Conservation (phyloP, 495 filamentous ascomycete genomes). For the Hypoxylon rickii region DNA sequence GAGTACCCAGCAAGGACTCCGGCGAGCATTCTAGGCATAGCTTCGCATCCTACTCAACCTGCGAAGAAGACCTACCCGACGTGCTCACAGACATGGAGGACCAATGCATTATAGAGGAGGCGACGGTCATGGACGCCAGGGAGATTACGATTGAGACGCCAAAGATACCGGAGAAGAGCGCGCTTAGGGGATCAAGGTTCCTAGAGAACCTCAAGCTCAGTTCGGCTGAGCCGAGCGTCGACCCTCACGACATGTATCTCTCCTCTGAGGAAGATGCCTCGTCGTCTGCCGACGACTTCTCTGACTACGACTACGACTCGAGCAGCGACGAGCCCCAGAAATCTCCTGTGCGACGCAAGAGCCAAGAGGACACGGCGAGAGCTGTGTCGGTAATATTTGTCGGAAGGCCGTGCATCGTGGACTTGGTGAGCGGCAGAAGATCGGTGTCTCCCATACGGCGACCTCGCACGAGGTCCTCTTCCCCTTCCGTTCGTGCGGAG, state of each 20-base stretch:
- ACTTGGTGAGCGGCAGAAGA: slow-evolving; percentile 44
- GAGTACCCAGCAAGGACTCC: slow-evolving; percentile 16
- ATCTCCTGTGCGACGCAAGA: slow-evolving; percentile 41
- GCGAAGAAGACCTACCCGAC: slow-evolving; percentile 32
- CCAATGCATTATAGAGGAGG: slow-evolving; percentile 34
- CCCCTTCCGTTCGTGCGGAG: slow-evolving; percentile 33
- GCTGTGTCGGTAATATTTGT: slow-evolving; percentile 55
- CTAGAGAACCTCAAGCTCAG: slow-evolving; percentile 49
- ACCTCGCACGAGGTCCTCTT: slow-evolving; percentile 37
- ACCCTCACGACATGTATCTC: slow-evolving; percentile 54
- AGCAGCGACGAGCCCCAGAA: slow-evolving; percentile 42
- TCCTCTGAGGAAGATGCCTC: slow-evolving; percentile 58
- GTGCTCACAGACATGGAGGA: slow-evolving; percentile 37
- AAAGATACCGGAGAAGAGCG: slow-evolving; percentile 47
- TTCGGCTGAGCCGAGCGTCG: slow-evolving; percentile 36
- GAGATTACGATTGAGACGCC: slow-evolving; percentile 38
- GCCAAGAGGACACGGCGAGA: slow-evolving; percentile 53
- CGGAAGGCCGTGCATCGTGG: slow-evolving; percentile 52
- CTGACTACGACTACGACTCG: slow-evolving; percentile 55
- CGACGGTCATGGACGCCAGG: slow-evolving; percentile 33
- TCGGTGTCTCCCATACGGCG: slow-evolving; percentile 44
- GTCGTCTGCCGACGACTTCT: slow-evolving; percentile 55
- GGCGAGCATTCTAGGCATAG: slow-evolving; percentile 24
- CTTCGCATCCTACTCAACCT: slow-evolving; percentile 26
- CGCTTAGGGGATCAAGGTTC: slow-evolving; percentile 48